phyloP scores from a whole-genome alignment of 2,329 filamentous ascomycete species.

The Cladosporium sp. region DNA sequence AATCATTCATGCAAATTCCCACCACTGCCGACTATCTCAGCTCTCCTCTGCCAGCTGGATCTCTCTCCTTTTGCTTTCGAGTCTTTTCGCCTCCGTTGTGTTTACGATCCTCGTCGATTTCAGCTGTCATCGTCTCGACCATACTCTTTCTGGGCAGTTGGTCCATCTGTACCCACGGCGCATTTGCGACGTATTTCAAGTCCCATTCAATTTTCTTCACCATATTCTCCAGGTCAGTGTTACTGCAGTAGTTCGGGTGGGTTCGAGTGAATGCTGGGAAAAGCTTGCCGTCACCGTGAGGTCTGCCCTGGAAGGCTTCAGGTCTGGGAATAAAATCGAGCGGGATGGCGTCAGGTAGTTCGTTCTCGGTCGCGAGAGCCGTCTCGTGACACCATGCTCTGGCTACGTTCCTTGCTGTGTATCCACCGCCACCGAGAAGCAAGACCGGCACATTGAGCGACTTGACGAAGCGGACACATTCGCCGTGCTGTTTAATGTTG shows the following conservation, averaged over 20 bases:
- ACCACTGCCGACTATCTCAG: constrained; percentile 18
- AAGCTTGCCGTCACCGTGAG: constrained; percentile 64
- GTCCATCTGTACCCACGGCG: constrained; percentile 56
- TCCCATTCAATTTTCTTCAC: constrained; percentile 77
- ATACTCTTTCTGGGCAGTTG: constrained; percentile 7
- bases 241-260: constrained; percentile 60
- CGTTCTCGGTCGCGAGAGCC: constrained; percentile 72
- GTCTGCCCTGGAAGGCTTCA: constrained; percentile 73
- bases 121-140: constrained; percentile 45
- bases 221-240: constrained; percentile 70
- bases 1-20: background rate
- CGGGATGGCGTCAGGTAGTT: constrained; percentile 70
- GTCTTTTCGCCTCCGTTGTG: constrained; percentile 43
- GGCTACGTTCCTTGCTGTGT: constrained; percentile 90
- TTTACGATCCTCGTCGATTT: constrained; percentile 60
- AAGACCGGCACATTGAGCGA: constrained; percentile 73
- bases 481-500: constrained; percentile 86
- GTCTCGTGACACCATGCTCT: constrained; percentile 96
- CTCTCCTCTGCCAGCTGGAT: constrained; percentile 43
- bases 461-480: constrained; percentile 84
- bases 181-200: constrained; percentile 73
- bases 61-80: constrained; percentile 40
- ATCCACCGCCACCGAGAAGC: constrained; percentile 87
- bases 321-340: constrained; percentile 71
- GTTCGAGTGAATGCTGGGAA: constrained; percentile 72